Evolutionary conservation across 345 rosid species (phyloP).

Genomic region (Eucalyptus coolabah): DNA sequence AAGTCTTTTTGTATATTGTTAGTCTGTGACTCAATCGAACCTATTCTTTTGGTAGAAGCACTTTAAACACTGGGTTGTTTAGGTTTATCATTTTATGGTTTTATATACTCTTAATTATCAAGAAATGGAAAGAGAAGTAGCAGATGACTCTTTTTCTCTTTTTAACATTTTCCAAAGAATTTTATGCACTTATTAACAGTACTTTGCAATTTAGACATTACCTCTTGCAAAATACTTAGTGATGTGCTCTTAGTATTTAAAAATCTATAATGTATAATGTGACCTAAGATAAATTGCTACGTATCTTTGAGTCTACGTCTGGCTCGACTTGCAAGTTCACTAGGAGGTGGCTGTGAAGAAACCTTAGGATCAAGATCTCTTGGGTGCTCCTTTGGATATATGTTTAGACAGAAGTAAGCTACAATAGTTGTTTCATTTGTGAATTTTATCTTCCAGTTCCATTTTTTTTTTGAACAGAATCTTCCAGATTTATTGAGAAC

Average conservation of each 20-base stretch:
- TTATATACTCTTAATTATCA: neutral
- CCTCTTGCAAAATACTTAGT: neutral
- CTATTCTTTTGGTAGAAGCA: no score
- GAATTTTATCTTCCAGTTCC: neutral
- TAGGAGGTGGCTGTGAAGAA: slow-evolving; percentile 99
- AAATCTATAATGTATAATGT: neutral
- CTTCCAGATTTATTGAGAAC: neutral
- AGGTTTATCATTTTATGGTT: neutral
- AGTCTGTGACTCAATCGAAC: no score
- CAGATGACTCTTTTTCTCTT: neutral
- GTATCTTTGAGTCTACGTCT: neutral
- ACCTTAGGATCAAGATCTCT: slow-evolving; percentile 93
- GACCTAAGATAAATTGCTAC: no score
- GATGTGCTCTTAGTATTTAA: neutral
- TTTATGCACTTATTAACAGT: neutral
- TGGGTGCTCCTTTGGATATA: slow-evolving; percentile 81
- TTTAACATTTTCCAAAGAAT: neutral
- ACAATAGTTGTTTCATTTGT: neutral
- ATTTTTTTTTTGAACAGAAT: neutral
- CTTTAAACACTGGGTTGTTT: no score
- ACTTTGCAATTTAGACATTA: neutral
- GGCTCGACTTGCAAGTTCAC: neutral
- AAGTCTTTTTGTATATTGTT: no score
- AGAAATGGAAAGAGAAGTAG: neutral
- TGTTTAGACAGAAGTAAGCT: slow-evolving; percentile 91